Conservation (phyloP, 148 eudicot genomes). For the Drosera capensis region DNA sequence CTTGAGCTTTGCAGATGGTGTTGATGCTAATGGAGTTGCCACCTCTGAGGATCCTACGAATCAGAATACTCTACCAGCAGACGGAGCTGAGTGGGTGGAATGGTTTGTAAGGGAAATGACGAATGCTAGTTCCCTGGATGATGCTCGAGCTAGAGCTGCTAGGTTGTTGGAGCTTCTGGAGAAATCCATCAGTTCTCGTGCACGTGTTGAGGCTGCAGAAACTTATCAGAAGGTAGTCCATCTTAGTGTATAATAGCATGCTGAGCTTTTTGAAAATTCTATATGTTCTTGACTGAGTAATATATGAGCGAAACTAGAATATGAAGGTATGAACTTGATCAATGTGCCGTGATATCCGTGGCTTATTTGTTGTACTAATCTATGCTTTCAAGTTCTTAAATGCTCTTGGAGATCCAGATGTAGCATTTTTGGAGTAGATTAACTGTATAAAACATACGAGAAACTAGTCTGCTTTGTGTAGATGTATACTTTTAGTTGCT, state of each 20-base stretch:
- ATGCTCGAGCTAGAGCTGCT: slow-evolving; percentile 60
- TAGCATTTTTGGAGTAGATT: too few relatives aligned
- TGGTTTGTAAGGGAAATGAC: slow-evolving; percentile 52
- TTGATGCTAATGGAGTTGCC: slow-evolving; percentile 17
- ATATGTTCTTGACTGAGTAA: too few relatives aligned
- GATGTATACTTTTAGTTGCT: too few relatives aligned
- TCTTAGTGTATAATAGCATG: background rate
- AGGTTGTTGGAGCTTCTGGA: slow-evolving; percentile 46
- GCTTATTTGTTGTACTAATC: too few relatives aligned
- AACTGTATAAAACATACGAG: too few relatives aligned
- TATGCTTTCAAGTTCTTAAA: too few relatives aligned
- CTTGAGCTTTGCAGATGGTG: slow-evolving; percentile 11
- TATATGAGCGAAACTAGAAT: too few relatives aligned
- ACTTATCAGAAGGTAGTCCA: slow-evolving; percentile 34
- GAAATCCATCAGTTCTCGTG: slow-evolving; percentile 34
- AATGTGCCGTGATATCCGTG: too few relatives aligned
- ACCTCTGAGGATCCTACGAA: slow-evolving; percentile 16
- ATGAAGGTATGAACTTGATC: too few relatives aligned
- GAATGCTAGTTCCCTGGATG: slow-evolving; percentile 53
- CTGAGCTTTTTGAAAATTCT: background rate
- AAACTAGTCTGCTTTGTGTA: too few relatives aligned
- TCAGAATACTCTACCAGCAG: slow-evolving; percentile 24
- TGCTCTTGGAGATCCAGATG: too few relatives aligned
- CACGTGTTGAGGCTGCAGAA: slow-evolving; percentile 29
- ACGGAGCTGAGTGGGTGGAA: slow-evolving; percentile 80